These are phyloP conservation scores for Curvularia lunata DNA, from an alignment of 2,329 filamentous ascomycete species.

Conservation along the genomic window DNA sequence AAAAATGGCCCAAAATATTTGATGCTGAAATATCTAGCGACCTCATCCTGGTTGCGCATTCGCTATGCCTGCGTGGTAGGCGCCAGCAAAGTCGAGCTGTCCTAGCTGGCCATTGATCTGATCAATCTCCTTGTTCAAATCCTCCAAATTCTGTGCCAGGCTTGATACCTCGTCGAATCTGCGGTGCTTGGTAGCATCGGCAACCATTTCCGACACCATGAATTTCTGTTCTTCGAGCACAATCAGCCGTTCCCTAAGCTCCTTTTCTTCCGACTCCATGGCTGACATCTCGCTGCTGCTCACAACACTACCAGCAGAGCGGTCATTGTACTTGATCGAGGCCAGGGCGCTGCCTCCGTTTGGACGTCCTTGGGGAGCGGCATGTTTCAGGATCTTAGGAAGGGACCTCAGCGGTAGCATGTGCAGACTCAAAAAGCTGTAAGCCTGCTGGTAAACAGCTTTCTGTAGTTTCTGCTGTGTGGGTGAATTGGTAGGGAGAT, in stretches of 20 bases:
- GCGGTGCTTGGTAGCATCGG: constrained; percentile 73
- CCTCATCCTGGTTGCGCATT: constrained; percentile 35
- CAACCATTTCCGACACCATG: constrained; percentile 85
- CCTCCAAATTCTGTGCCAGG: constrained; percentile 79
- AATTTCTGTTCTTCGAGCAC: constrained; percentile 92
- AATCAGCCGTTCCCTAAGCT: constrained; percentile 77
- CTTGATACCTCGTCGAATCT: constrained; percentile 88
- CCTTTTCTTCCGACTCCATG: constrained; percentile 83
- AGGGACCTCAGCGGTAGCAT: constrained; percentile 79
- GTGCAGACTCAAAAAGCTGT: constrained; percentile 82
- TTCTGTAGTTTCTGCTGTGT: constrained; percentile 79
- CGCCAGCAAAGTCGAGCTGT: constrained; percentile 67
- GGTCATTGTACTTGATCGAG: constrained; percentile 64
- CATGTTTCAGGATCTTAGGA: constrained; percentile 60
- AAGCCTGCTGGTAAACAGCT: constrained; percentile 81
- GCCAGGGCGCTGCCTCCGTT: constrained; percentile 57
- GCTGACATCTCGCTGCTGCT: constrained; percentile 66
- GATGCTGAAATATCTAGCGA: background rate
- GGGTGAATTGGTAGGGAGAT: constrained; percentile 73
- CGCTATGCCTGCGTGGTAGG: constrained; percentile 50
- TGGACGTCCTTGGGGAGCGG: constrained; percentile 58
- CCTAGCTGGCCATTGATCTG: constrained; percentile 68
- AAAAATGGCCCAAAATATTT: background rate
- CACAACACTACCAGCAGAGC: constrained; percentile 59
- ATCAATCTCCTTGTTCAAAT: constrained; percentile 79